Percentiles rank a stretch among this genome's conserved stretches.
Evolutionary conservation across 495 filamentous ascomycete genomes (phyloP).

Genomic region (Xylaria telfairii): DNA sequence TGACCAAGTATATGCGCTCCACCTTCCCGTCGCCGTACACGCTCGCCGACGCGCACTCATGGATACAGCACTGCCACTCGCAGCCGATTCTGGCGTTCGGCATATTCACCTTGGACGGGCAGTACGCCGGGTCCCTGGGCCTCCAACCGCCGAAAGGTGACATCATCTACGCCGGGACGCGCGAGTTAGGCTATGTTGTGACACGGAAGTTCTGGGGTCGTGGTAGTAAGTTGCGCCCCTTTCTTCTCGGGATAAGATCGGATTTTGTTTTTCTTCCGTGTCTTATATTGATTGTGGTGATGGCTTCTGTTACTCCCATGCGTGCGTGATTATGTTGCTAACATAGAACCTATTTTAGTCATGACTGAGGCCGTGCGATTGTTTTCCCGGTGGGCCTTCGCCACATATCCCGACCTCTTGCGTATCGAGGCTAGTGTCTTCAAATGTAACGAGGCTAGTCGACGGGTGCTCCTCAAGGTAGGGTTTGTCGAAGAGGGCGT

Average conservation of each 20-base stretch:
- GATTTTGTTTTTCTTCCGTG: neutral
- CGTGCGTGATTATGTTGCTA: neutral
- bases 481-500: conserved; percentile 49
- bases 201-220: conserved; percentile 45
- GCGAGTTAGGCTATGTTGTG: conserved; percentile 50
- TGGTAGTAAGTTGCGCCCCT: conserved; percentile 29
- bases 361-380: conserved; percentile 30
- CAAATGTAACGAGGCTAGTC: conserved; percentile 41
- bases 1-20: conserved; percentile 43
- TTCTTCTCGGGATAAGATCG: neutral
- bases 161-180: conserved; percentile 39
- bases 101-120: conserved; percentile 39
- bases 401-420: conserved; percentile 34
- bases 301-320: neutral
- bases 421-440: conserved; percentile 45
- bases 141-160: conserved; percentile 33
- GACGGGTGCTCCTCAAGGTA: conserved; percentile 40
- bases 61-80: conserved; percentile 31
- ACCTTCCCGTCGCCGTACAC: conserved; percentile 48
- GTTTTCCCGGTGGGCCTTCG: conserved; percentile 45
- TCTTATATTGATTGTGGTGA: neutral
- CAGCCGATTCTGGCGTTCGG: conserved; percentile 27
- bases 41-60: conserved; percentile 35
- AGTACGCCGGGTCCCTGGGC: conserved; percentile 42
- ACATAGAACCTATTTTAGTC: neutral